Base-by-base conservation (phyloP, 176 grass and related monocot species). In the Areca catechu region DNA sequence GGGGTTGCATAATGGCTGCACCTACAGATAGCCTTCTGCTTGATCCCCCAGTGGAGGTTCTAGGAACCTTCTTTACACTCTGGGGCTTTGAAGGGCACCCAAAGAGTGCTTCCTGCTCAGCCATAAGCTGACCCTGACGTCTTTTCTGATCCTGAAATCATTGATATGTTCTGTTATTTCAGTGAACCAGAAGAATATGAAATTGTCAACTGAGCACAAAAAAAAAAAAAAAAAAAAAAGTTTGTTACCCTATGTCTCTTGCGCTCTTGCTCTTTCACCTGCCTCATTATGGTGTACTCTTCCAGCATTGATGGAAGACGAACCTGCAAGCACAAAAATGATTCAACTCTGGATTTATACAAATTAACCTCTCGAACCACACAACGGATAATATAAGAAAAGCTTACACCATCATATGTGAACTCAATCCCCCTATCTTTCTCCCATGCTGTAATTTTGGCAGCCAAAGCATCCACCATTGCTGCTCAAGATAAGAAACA, bases 381-480 rank as follows among this genome's bases (percentile, higher is more conserved):
- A 50, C 14, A 9, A 82, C 48, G 3, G 50, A n/a, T 61, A 20
- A 24, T 9, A 30, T 37, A 57, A n/a, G 0, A 20, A 63, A 59
- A 54, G 25, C 71, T 57, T 86, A 93, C 89, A 0, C 89, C 76
- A 61, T 93, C 83, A 37, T 93, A 93, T 29, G 67, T 84, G 63
- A 93, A 87, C 50, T 57, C 58, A 1, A 69, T 84, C 50, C 58
- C 75, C 67, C 76, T 79, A 80, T 97, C 80, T 68, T 58, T 75
- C 72, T 97, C 75, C 93, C 93, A 91, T 29, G 65, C 81, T 58
- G 43, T 25, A 54, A 85, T 75, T 85, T 91, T 97, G 1, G 77
- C 77, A 21, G 69, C 78, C 48, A 97, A 68, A 82, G 68, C 75
- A 7, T 91, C 74, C 22, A 88, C 68, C 75, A 84, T 73, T 80